These are phyloP conservation scores for Pyrus hybrid DNA, from an alignment of 331 rosid genomes.

Conservation along the genomic window DNA sequence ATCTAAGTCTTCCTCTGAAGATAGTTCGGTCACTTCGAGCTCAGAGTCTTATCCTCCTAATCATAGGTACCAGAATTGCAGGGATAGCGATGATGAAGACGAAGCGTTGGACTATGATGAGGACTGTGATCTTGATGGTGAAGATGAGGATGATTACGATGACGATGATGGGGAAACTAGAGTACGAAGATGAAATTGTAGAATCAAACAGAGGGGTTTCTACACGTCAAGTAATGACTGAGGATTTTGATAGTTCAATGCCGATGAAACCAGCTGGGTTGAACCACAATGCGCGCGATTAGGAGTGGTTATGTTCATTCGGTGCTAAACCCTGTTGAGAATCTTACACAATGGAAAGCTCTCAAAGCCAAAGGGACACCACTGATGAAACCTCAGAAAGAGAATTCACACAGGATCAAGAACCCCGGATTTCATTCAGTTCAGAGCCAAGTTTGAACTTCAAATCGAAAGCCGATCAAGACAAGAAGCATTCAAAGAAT, in stretches of 20 bases:
- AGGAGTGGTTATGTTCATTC: constrained; percentile 79
- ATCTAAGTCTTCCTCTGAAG: constrained; percentile 53
- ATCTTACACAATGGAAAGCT: constrained; percentile 79
- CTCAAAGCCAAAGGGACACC: constrained; percentile 44
- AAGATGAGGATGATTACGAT: constrained; percentile 28
- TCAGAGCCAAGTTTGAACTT: constrained; percentile 31
- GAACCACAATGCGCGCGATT: constrained; percentile 50
- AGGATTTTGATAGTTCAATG: constrained; percentile 32
- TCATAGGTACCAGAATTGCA: constrained; percentile 71
- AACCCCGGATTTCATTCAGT: constrained; percentile 25
- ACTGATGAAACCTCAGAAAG: constrained; percentile 48
- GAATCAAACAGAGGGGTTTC: constrained; percentile 13
- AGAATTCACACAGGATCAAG: constrained; percentile 37
- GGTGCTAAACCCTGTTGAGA: constrained; percentile 87
- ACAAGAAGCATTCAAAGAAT: constrained; percentile 22
- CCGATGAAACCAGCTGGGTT: constrained; percentile 19
- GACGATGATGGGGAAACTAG: constrained; percentile 21
- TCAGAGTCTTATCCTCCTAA: constrained; percentile 55
- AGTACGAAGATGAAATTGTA: constrained; percentile 30
- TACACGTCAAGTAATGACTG: constrained; percentile 19
- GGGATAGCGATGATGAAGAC: constrained; percentile 72
- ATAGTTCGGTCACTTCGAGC: constrained; percentile 45
- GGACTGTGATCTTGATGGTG: constrained; percentile 53
- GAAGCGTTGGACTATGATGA: constrained; percentile 41
- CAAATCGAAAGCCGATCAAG: constrained; percentile 24